phyloP scores from a whole-genome alignment of 2,329 filamentous ascomycete genomes.

The Cladosporium sp. region DNA sequence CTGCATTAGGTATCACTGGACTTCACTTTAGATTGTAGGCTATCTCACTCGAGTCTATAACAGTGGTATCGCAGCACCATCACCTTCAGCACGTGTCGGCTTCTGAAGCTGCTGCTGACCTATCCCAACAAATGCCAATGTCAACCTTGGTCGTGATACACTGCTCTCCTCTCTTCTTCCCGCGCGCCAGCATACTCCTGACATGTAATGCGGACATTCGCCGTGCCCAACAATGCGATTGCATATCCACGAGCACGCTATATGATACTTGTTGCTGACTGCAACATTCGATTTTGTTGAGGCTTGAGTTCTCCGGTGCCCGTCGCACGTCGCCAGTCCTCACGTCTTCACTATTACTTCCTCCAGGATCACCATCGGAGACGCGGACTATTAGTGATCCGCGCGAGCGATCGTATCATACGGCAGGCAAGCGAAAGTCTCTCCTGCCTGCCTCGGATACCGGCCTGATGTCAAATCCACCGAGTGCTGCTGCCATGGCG shows the following conservation, averaged over 20 bases:
- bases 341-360: background rate
- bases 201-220: background rate
- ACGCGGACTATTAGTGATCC: background rate
- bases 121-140: background rate
- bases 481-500: conserved; percentile 3
- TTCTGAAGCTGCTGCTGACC: background rate
- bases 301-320: background rate
- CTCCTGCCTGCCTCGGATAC: conserved; percentile 1
- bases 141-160: background rate
- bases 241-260: too few species aligned
- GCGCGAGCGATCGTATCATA: background rate
- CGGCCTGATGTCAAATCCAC: conserved; percentile 8
- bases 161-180: background rate
- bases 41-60: too few species aligned
- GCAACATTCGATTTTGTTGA: background rate
- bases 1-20: too few species aligned
- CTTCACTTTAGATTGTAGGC: too few species aligned
- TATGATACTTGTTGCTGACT: background rate
- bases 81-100: background rate
- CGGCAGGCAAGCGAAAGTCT: conserved; percentile 1
- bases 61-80: too few species aligned
- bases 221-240: background rate
- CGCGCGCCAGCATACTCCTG: background rate
- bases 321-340: background rate
- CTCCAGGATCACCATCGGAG: conserved; percentile 3